Percentiles rank a stretch among this genome's conserved stretches.
Conservation (phyloP, 495 filamentous ascomycete genomes). For the Trichoderma orchidacearum region DNA sequence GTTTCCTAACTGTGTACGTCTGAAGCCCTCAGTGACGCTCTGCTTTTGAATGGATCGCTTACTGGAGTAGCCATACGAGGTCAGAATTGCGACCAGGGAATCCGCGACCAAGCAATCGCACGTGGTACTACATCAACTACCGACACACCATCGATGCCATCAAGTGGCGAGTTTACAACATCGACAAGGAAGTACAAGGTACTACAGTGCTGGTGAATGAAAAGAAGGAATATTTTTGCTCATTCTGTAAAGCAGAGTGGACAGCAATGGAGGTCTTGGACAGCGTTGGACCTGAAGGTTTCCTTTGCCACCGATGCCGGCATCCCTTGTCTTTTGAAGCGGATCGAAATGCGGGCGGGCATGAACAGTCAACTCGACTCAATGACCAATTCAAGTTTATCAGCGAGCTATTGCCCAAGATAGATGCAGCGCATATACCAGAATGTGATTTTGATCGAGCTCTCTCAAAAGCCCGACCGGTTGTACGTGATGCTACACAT, state of each 20-base stretch:
- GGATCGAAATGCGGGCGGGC: slow-evolving; percentile 50
- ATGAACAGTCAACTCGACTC: slow-evolving; percentile 76
- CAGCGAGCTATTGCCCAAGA: slow-evolving; percentile 69
- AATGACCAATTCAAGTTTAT: slow-evolving; percentile 80
- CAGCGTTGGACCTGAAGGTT: slow-evolving; percentile 48
- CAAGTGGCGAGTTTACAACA: slow-evolving; percentile 79
- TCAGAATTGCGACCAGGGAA: slow-evolving; percentile 12
- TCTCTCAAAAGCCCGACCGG: slow-evolving; percentile 40
- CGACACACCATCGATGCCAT: slow-evolving; percentile 90
- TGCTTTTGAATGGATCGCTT: not conserved
- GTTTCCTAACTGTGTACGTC: slow-evolving; percentile 65
- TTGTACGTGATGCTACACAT: slow-evolving; percentile 44
- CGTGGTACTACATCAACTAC: slow-evolving; percentile 95
- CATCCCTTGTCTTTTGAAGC: slow-evolving; percentile 52
- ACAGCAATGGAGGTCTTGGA: slow-evolving; percentile 80
- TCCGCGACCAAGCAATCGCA: slow-evolving; percentile 22
- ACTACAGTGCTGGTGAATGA: slow-evolving; percentile 69
- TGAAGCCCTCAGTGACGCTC: not conserved
- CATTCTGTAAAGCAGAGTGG: slow-evolving; percentile 66
- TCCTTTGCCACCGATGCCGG: slow-evolving; percentile 76
- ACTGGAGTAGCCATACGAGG: slow-evolving; percentile 48
- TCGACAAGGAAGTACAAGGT: slow-evolving; percentile 73
- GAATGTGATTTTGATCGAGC: slow-evolving; percentile 79
- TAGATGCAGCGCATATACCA: slow-evolving; percentile 72
- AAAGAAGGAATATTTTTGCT: slow-evolving; percentile 80